phyloP scores from a whole-genome alignment of 305 asterid genomes.

The Plantago lanceolata region DNA sequence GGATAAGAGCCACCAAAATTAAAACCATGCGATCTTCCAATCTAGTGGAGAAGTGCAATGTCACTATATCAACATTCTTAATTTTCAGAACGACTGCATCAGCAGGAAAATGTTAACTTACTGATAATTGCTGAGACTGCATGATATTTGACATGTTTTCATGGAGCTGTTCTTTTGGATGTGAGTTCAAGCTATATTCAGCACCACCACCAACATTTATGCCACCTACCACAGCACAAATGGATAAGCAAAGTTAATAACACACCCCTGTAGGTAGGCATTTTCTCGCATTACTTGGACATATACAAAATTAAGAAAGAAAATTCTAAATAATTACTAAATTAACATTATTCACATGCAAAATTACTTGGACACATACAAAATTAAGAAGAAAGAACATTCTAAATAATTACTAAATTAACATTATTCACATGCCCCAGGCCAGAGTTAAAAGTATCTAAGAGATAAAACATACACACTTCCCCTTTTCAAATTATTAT shows the following conservation, averaged over 20 bases:
- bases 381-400: not conserved
- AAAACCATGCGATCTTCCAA: conserved; percentile 80
- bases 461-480: not conserved
- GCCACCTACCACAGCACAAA: conserved; percentile 28
- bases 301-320: too few species aligned
- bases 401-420: not conserved
- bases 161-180: conserved; percentile 79
- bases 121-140: conserved; percentile 75
- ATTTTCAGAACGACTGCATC: conserved; percentile 20
- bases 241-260: not conserved
- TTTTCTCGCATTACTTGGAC: not conserved
- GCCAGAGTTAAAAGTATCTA: too few species aligned
- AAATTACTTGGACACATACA: not conserved
- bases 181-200: conserved; percentile 59
- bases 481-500: not conserved
- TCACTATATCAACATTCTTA: conserved; percentile 20
- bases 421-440: not conserved
- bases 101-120: conserved; percentile 33
- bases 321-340: too few species aligned
- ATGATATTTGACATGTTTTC: conserved; percentile 61
- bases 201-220: conserved; percentile 50
- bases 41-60: conserved; percentile 36
- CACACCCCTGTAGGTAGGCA: not conserved
- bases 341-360: too few species aligned
- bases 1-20: conserved; percentile 68